A percentile compares a stretch with the other conserved stretches of the same genome.
These are phyloP conservation scores for Corylus heterophylla DNA, from an alignment of 306 rosid species.

Conservation along the genomic window DNA sequence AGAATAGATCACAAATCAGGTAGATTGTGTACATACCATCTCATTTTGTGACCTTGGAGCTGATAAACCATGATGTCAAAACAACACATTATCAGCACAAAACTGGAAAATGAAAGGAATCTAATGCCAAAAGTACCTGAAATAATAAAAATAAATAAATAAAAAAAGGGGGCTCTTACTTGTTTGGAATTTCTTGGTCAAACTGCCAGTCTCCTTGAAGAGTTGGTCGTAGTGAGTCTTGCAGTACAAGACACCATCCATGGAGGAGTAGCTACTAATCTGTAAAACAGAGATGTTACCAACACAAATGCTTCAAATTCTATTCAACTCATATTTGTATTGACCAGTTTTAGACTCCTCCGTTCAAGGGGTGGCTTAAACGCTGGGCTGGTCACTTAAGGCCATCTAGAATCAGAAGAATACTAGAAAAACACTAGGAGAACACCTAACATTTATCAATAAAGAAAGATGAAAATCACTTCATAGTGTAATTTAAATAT, in stretches of 20 bases:
- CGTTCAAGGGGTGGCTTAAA: too few species aligned
- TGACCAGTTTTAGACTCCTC: too few species aligned
- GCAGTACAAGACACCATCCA: conserved; percentile 68
- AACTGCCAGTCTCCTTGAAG: conserved; percentile 50
- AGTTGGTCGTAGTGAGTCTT: conserved; percentile 74
- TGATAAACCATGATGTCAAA: conserved; percentile 36
- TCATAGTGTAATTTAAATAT: too few species aligned
- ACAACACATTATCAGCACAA: conserved; percentile 21
- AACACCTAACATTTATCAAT: too few species aligned
- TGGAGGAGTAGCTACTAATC: conserved; percentile 61
- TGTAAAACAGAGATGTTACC: conserved; percentile 11
- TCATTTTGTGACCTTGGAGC: conserved; percentile 47
- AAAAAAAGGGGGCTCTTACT: conserved; percentile 27
- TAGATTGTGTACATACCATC: conserved; percentile 39
- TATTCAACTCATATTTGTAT: neutral
- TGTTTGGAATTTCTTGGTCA: conserved; percentile 40
- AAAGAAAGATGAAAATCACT: too few species aligned
- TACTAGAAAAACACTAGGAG: too few species aligned
- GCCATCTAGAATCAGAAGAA: too few species aligned
- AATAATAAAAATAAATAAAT: too few species aligned
- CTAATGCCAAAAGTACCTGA: too few species aligned
- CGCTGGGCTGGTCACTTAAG: too few species aligned
- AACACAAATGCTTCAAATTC: neutral
- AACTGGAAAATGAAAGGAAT: neutral
- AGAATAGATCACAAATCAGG: neutral